Conservation (phyloP, 2,329 filamentous ascomycete genomes). For the Ascochyta rabiei region DNA sequence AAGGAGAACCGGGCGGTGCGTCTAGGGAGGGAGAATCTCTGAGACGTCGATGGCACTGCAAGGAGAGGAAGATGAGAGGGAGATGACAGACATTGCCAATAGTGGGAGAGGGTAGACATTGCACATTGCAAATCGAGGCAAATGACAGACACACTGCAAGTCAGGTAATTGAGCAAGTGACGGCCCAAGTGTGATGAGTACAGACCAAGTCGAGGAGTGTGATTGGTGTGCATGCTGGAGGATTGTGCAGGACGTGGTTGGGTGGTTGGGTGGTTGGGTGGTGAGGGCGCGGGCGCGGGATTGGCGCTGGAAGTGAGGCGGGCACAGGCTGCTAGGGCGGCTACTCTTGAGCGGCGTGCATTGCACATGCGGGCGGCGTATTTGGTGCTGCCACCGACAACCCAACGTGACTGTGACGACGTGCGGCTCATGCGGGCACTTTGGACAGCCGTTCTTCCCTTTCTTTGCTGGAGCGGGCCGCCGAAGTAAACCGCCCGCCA, state of each 20-base stretch:
- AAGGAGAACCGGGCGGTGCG: conserved; percentile 22
- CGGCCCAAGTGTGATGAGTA: conserved; percentile 1
- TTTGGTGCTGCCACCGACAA: conserved; percentile 16
- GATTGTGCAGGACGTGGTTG: conserved; percentile 6
- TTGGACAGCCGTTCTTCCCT: conserved; percentile 16
- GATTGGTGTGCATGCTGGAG: conserved; percentile 13
- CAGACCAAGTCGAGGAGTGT: background rate
- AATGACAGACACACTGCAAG: no score
- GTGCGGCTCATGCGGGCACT: conserved; percentile 29
- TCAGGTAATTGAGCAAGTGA: no score
- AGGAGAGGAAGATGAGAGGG: background rate
- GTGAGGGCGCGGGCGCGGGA: conserved; percentile 2
- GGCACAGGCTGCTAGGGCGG: conserved; percentile 6
- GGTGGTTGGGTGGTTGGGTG: no score
- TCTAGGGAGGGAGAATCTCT: background rate
- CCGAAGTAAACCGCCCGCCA: conserved; percentile 26
- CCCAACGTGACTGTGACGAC: conserved; percentile 21
- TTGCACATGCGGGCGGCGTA: conserved; percentile 1
- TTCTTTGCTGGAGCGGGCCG: conserved; percentile 22
- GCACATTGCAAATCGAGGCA: no score
- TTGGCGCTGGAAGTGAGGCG: conserved; percentile 16
- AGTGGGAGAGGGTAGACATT: no score
- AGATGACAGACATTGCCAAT: background rate
- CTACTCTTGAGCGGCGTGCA: conserved; percentile 19
- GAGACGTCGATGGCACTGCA: background rate